phyloP scores from a whole-genome alignment of 768 basidiomycete genomes.

The Dentipellis fragilis region DNA sequence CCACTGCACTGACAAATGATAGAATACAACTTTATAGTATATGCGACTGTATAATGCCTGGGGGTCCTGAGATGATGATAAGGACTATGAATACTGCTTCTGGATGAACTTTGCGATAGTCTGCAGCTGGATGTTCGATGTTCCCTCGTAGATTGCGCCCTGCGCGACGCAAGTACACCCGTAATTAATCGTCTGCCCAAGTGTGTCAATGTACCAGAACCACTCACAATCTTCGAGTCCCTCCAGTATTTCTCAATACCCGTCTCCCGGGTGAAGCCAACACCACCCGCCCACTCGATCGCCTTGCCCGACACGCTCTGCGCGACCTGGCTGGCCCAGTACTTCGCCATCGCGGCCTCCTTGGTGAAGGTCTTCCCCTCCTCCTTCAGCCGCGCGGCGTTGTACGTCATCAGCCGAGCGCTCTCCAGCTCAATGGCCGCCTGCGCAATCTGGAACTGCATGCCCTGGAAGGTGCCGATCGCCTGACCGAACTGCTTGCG shows the following conservation, averaged over 20 bases:
- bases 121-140: slow-evolving; percentile 95
- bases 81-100: slow-evolving; percentile 60
- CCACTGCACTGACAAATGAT: neutral
- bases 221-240: slow-evolving; percentile 86
- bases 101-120: slow-evolving; percentile 91
- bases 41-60: neutral
- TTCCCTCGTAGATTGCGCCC: slow-evolving; percentile 91
- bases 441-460: slow-evolving; percentile 90
- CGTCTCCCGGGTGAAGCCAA: slow-evolving; percentile 88
- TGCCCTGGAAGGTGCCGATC: slow-evolving; percentile 90
- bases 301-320: slow-evolving; percentile 80
- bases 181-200: neutral
- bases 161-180: slow-evolving; percentile 19
- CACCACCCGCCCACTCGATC: slow-evolving; percentile 94
- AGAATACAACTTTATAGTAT: neutral
- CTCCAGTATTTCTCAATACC: slow-evolving; percentile 96
- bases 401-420: slow-evolving; percentile 88
- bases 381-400: slow-evolving; percentile 91
- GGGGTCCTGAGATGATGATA: neutral
- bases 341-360: slow-evolving; percentile 98
- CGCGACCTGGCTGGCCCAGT: slow-evolving; percentile 81
- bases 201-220: slow-evolving; percentile 7
- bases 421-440: slow-evolving; percentile 85
- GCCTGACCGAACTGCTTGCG: slow-evolving; percentile 92
- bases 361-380: slow-evolving; percentile 78